Conservation (phyloP, 768 basidiomycete species). For the Favolaschia claudopus region DNA sequence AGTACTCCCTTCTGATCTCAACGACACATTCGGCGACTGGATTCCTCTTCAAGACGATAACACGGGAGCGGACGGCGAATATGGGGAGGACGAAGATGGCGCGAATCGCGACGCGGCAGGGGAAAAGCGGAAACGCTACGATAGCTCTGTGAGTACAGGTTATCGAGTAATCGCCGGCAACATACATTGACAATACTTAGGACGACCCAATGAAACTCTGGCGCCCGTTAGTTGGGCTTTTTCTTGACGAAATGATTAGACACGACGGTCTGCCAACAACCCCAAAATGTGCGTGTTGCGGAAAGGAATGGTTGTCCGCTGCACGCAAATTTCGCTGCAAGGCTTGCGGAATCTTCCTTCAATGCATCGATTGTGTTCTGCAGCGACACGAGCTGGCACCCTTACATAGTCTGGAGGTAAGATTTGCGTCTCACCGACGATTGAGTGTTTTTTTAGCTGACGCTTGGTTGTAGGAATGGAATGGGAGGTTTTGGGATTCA, state of each 20-base stretch:
- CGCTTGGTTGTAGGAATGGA: constrained; percentile 2
- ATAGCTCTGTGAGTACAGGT: background rate
- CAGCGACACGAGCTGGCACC: background rate
- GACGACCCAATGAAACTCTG: constrained; percentile 3
- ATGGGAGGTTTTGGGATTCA: constrained; percentile 1
- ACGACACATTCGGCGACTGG: background rate
- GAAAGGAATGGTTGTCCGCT: background rate
- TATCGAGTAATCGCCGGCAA: background rate
- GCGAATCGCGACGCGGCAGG: too few relatives aligned
- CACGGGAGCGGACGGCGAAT: background rate
- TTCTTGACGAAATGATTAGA: background rate
- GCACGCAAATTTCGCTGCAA: background rate
- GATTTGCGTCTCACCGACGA: background rate
- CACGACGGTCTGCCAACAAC: background rate
- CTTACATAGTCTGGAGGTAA: constrained; percentile 1
- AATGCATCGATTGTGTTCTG: background rate
- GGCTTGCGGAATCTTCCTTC: background rate
- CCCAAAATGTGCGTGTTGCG: background rate
- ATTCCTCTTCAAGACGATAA: background rate
- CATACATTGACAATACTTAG: background rate
- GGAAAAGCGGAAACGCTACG: background rate
- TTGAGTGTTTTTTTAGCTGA: background rate
- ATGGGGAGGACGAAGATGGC: background rate
- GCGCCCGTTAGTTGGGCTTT: background rate
- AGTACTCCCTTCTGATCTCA: background rate